Base-by-base conservation (phyloP, 2,329 filamentous ascomycete species). In the Scedosporium boydii region DNA sequence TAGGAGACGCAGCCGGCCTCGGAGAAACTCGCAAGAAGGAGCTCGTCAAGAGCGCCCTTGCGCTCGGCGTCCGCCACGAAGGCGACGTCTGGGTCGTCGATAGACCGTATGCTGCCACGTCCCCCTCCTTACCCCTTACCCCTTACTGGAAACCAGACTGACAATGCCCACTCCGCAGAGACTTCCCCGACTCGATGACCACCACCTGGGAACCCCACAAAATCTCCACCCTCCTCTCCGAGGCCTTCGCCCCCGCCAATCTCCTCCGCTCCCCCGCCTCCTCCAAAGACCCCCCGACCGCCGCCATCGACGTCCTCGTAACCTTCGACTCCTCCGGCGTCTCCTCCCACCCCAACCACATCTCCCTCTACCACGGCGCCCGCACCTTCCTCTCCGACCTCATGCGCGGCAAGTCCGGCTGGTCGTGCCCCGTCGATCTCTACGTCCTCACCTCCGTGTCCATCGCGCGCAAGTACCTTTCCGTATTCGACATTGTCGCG, bases 181-280 rank as follows among this genome's bases (percentile, higher is more conserved):
- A 89, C 69, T 96, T 98, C 73, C 91, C 87, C 62, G 95, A 99
- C 76, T 93, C 91, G 64, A 97, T 97, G 90, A 89, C 85, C 2
- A 79, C 80, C 38, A 82, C 79, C 57, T 98, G 93, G 93, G 83
- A 91, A 67, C 78, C 87, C 62, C 77, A 79, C 59, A 83, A 87
- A 61, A 87, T 98, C 66, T 81, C 89, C 23, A 77, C 79, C 60
- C 83, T 96, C 57, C 83, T 97, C 48, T 82, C 83, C 64, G 81
- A 82, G 38, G 85, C 88, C 26, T 96, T 96, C 73, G 88, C 87
- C 89, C 91, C 0, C 82, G 85, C 34, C 77, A 86, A 61, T 71
- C 77, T 63, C 68, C 73, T 60, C 70, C 69, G 62, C 68, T 66
- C 63, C 67, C 73, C 62, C 68, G 65, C 63, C 67, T 73, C 48